Evolutionary conservation across 2,329 filamentous ascomycete genomes (phyloP).

Genomic region (Lasiodiplodia citricola): DNA sequence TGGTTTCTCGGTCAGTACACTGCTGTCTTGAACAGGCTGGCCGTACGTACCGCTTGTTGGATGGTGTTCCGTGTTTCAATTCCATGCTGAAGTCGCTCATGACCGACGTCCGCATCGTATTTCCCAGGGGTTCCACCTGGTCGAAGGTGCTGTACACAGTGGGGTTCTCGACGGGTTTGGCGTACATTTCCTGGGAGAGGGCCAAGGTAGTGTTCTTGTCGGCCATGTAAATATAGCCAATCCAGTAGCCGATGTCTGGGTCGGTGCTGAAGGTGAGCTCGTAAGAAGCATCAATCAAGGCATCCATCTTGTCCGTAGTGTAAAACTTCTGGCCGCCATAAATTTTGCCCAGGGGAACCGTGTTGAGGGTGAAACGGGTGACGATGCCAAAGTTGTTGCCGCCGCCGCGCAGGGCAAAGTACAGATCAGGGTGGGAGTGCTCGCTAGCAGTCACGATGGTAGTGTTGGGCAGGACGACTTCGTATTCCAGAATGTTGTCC

Average conservation of each 20-base stretch:
- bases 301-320: slow-evolving; percentile 32
- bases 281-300: slow-evolving; percentile 30
- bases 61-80: slow-evolving; percentile 20
- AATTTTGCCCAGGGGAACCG: slow-evolving; percentile 27
- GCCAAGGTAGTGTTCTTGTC: slow-evolving; percentile 30
- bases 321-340: slow-evolving; percentile 46
- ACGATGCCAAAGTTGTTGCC: slow-evolving; percentile 47
- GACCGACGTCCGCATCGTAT: slow-evolving; percentile 33
- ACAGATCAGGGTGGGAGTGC: slow-evolving; percentile 35
- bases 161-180: slow-evolving; percentile 34
- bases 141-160: slow-evolving; percentile 33
- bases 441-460: slow-evolving; percentile 21
- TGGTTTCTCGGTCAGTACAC: not conserved
- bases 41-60: slow-evolving; percentile 22
- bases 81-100: slow-evolving; percentile 35
- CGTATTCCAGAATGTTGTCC: slow-evolving; percentile 14
- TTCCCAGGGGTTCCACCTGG: slow-evolving; percentile 32
- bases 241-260: slow-evolving; percentile 27
- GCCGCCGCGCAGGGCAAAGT: slow-evolving; percentile 46
- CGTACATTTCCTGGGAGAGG: slow-evolving; percentile 33
- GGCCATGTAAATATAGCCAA: slow-evolving; percentile 5
- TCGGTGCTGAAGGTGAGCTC: slow-evolving; percentile 33
- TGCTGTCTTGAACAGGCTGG: not conserved
- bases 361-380: slow-evolving; percentile 37
- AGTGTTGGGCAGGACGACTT: slow-evolving; percentile 15